These are phyloP conservation scores for Glebionis coronaria DNA, from an alignment of 129 eudicot species.

Conservation along the genomic window DNA sequence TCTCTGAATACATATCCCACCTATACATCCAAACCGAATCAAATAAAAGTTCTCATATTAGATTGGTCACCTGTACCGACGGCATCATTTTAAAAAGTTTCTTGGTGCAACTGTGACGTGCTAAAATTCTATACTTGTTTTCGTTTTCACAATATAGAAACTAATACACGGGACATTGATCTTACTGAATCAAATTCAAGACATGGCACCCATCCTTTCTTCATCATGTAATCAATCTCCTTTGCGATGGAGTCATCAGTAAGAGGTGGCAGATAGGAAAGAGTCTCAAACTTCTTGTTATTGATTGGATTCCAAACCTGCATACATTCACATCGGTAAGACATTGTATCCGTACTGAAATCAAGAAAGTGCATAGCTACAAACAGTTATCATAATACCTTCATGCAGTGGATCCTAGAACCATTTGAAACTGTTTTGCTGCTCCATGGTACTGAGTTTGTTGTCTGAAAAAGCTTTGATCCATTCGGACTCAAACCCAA, in stretches of 20 bases:
- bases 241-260: conserved; percentile 56
- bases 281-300: conserved; percentile 69
- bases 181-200: conserved; percentile 63
- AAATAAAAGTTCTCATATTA: neutral
- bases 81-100: neutral
- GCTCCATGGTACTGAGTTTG: conserved; percentile 41
- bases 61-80: neutral
- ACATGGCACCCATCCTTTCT: conserved; percentile 64
- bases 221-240: conserved; percentile 70
- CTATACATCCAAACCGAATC: conserved; percentile 24
- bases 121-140: conserved; percentile 18
- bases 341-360: conserved; percentile 5
- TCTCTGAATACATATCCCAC: conserved; percentile 50
- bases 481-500: conserved; percentile 35
- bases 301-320: conserved; percentile 64
- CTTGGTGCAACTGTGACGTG: neutral
- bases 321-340: conserved; percentile 2
- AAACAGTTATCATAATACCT: conserved; percentile 31
- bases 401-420: conserved; percentile 48
- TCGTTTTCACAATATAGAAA: conserved; percentile 11
- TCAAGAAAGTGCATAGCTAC: conserved; percentile 5
- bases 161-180: neutral
- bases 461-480: conserved; percentile 34
- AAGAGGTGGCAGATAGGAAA: conserved; percentile 66
- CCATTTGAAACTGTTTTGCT: conserved; percentile 55